phyloP scores from a whole-genome alignment of 23 red algal species.

The Agarophyton chilense region DNA sequence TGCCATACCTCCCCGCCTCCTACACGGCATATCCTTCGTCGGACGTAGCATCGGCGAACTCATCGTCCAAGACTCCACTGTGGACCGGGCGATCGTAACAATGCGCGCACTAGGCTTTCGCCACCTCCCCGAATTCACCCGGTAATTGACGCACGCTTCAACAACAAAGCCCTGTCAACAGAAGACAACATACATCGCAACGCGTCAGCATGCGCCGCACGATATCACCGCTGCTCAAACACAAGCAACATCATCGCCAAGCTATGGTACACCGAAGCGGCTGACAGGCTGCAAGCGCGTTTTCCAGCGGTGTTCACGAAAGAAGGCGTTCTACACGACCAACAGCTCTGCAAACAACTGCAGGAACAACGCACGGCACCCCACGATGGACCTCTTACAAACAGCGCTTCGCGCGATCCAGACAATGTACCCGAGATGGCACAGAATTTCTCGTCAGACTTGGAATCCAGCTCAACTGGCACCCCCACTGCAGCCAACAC shows the following conservation, averaged over 20 bases:
- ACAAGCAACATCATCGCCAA: background rate
- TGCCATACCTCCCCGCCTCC: background rate
- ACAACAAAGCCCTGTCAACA: background rate
- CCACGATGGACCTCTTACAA: no score
- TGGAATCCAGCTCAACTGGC: no score
- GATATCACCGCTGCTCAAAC: background rate
- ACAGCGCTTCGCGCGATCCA: no score
- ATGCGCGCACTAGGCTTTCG: conserved; percentile 26
- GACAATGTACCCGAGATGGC: no score
- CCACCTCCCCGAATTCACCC: background rate
- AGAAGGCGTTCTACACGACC: background rate
- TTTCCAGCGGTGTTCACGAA: background rate
- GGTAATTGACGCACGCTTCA: background rate
- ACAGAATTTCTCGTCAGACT: no score
- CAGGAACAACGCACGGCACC: no score
- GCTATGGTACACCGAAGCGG: background rate
- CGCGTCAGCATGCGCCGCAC: background rate
- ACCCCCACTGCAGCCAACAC: no score
- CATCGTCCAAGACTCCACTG: background rate
- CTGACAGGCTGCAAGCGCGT: background rate
- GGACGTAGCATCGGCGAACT: background rate
- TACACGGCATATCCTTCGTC: background rate
- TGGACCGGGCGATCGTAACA: background rate
- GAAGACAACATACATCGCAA: background rate
- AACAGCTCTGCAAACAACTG: no score